Conservation (phyloP, 2,329 filamentous ascomycete genomes). For the Penicillium expansum region DNA sequence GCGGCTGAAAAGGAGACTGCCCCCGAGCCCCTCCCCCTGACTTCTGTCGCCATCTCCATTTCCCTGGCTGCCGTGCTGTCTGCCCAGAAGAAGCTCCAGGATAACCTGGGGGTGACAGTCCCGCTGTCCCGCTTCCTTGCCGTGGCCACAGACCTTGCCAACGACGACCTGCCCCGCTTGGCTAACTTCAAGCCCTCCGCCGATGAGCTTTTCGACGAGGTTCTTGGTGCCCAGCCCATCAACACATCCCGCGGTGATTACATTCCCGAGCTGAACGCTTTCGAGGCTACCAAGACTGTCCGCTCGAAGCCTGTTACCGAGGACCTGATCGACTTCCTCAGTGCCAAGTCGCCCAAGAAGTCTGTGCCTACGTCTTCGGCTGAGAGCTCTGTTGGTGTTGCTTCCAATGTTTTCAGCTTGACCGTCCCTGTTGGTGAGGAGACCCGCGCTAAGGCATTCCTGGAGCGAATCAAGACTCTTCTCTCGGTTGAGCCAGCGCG, state of each 20-base stretch:
- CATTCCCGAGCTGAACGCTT: conserved; percentile 65
- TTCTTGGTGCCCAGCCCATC: conserved; percentile 61
- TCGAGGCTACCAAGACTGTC: conserved; percentile 37
- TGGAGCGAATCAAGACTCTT: conserved; percentile 80
- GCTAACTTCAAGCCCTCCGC: conserved; percentile 64
- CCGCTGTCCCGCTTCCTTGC: conserved; percentile 84
- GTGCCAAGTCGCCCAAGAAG: conserved; percentile 47
- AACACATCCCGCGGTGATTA: conserved; percentile 60
- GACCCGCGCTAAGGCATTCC: conserved; percentile 74
- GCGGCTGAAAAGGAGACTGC: conserved; percentile 36
- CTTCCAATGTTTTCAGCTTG: conserved; percentile 77
- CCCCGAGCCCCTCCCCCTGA: conserved; percentile 30
- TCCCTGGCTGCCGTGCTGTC: conserved; percentile 76
- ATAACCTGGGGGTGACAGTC: conserved; percentile 73
- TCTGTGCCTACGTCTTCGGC: conserved; percentile 23
- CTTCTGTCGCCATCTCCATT: conserved; percentile 65
- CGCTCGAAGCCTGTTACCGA: conserved; percentile 48
- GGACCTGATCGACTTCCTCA: conserved; percentile 83
- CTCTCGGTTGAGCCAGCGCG: conserved; percentile 77
- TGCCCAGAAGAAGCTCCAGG: conserved; percentile 75
- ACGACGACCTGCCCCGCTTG: conserved; percentile 74
- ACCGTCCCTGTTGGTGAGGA: conserved; percentile 77
- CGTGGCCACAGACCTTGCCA: conserved; percentile 80
- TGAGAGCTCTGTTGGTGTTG: conserved; percentile 46
- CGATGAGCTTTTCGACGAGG: conserved; percentile 83